These are phyloP conservation scores for Xanthoceras sorbifolium DNA, from an alignment of 345 rosid genomes.

Conservation along the genomic window DNA sequence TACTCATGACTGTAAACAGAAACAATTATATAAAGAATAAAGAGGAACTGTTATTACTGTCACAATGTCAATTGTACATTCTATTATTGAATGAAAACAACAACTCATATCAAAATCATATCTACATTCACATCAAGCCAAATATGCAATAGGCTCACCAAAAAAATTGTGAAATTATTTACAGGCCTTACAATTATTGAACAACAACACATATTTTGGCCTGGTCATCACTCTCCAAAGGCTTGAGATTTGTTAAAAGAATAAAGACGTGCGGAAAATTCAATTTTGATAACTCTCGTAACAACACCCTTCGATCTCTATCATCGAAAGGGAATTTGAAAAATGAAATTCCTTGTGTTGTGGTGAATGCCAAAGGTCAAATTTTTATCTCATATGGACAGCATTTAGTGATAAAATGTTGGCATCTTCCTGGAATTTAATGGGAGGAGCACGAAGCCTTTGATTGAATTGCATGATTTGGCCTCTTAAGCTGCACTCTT, in stretches of 20 bases:
- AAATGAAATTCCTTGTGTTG: too few species aligned
- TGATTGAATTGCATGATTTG: conserved; percentile 61
- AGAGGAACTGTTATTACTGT: not conserved
- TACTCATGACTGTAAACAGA: too few species aligned
- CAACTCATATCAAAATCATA: not conserved
- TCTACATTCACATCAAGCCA: conserved; percentile 1
- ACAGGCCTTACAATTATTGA: conserved; percentile 10
- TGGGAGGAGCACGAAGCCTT: conserved; percentile 3
- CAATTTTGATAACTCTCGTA: not conserved
- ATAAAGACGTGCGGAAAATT: not conserved
- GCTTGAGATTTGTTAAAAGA: not conserved
- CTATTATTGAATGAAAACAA: not conserved
- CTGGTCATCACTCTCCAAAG: not conserved
- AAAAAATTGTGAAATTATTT: not conserved
- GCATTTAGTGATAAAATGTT: not conserved
- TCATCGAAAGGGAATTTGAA: too few species aligned
- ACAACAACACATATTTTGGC: conserved; percentile 3
- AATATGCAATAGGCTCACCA: not conserved
- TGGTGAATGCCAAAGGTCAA: too few species aligned
- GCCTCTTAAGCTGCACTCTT: conserved; percentile 67
- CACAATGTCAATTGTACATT: not conserved
- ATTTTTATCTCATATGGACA: conserved; percentile 6
- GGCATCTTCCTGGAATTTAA: conserved; percentile 1
- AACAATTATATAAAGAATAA: not conserved
- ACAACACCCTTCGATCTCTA: too few species aligned